Conservation (phyloP, 2,329 filamentous ascomycete species). For the Penicillium frequentans region DNA sequence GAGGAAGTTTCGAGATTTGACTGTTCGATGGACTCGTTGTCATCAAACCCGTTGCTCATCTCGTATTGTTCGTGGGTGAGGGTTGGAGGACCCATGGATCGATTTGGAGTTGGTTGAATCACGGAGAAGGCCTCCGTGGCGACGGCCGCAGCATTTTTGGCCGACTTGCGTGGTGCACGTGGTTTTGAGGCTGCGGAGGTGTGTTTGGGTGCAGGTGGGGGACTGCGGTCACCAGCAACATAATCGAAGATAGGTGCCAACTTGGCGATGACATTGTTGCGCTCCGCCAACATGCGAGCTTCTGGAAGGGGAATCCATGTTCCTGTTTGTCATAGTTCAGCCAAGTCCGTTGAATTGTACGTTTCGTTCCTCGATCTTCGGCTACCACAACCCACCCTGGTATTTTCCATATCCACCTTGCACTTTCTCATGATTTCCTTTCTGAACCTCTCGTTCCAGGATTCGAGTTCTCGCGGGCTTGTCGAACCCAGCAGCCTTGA, state of each 20-base stretch:
- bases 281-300: slow-evolving; percentile 77
- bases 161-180: slow-evolving; percentile 67
- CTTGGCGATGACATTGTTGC: slow-evolving; percentile 83
- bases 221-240: slow-evolving; percentile 78
- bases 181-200: slow-evolving; percentile 69
- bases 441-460: slow-evolving; percentile 93
- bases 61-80: slow-evolving; percentile 65
- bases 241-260: slow-evolving; percentile 88
- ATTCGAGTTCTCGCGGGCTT: slow-evolving; percentile 95
- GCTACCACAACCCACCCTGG: slow-evolving; percentile 61
- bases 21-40: slow-evolving; percentile 81
- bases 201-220: slow-evolving; percentile 91
- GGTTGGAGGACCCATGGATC: slow-evolving; percentile 36
- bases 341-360: background rate
- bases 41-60: slow-evolving; percentile 63
- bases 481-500: slow-evolving; percentile 96
- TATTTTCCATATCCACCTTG: slow-evolving; percentile 99
- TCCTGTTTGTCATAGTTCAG: slow-evolving; percentile 51
- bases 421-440: slow-evolving; percentile 94
- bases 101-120: slow-evolving; percentile 27
- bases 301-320: slow-evolving; percentile 92
- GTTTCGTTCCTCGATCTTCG: background rate
- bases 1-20: slow-evolving; percentile 80
- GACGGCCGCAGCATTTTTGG: slow-evolving; percentile 50
- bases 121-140: slow-evolving; percentile 30